Percentiles rank a stretch among this genome's conserved stretches.
phyloP scores from a whole-genome alignment of 1,284 basidiomycete genomes.

The Pascua guehoae region DNA sequence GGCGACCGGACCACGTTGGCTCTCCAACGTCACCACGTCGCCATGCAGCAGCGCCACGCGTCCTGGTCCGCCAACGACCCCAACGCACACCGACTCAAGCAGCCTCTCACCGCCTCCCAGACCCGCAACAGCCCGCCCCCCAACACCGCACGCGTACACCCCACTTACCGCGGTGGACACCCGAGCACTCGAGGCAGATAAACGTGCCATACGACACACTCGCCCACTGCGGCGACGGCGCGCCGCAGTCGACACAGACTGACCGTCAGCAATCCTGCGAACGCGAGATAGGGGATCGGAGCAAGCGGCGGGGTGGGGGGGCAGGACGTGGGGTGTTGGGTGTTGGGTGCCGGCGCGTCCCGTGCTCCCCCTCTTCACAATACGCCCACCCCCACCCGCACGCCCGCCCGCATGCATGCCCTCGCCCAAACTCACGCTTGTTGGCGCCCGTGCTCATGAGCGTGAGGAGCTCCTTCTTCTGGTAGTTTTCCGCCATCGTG shows the following conservation, averaged over 20 bases:
- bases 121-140: neutral
- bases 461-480: constrained; percentile 61
- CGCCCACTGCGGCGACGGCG: constrained; percentile 90
- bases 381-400: no score
- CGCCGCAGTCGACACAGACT: constrained; percentile 73
- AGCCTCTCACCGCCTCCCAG: neutral
- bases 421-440: constrained; percentile 52
- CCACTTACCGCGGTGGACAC: constrained; percentile 71
- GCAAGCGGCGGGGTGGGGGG: neutral
- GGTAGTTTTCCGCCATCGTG: constrained; percentile 58
- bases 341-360: no score
- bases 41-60: no score
- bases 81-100: no score
- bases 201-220: constrained; percentile 65
- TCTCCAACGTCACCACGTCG: no score
- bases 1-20: no score
- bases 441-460: constrained; percentile 71
- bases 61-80: no score
- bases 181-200: constrained; percentile 86
- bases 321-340: no score
- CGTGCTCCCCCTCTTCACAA: no score
- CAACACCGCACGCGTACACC: no score
- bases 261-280: neutral
- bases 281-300: no score
- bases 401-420: neutral